Evolutionary conservation across 2,329 filamentous ascomycete genomes (phyloP), one percentile per base, ranked within the genome.

Genomic region (Pochonia chlamydosporia): DNA sequence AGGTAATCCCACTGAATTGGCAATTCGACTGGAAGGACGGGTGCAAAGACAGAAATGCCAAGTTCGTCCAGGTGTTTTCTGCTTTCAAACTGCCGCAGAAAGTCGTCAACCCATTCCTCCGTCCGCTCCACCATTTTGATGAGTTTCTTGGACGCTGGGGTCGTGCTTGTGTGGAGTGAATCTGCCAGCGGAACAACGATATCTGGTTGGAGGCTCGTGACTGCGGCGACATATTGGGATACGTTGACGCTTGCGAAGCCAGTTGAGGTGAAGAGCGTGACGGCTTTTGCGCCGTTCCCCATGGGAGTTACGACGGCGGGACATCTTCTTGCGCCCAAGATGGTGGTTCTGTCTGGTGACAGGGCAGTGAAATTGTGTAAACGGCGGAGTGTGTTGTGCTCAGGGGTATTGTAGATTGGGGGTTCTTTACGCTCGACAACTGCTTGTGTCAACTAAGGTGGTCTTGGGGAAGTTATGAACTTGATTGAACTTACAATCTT

Each of bases 401-500:
- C 62, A 28, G 64, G 63, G 39, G 65, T 65, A 30, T 69, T 67
- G 52, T 72, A 72, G 40, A 81, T 68, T 23, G 79, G 73, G 4
- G 79, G 76, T 16, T 69, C 59, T 47, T 66, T 66, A 50, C 67
- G 72, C 58, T 83, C 79, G 52, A 82, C 68, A 60, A 83, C 79
- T 82, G 43, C 8, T 18, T 37, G 43, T 51, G 49, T 24, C 24
- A 20, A 21, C 1, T 16, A n/a, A n/a, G 5, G 18, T 13, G 23
- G 5, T 23, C 14, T 21, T 9, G 13, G 13, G 26, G 5, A 3
- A 23, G 25, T n/a, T 20, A 13, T 30, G n/a, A n/a, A n/a, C n/a
- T n/a, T n/a, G n/a, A n/a, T n/a, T n/a, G n/a, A n/a, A 67, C 87
- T 67, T 75, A 96, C 93, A 97, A 66, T 99, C 93, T 73, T 99